These are phyloP conservation scores for Agastache rugosa DNA, from an alignment of 257 asterid species.

Conservation along the genomic window DNA sequence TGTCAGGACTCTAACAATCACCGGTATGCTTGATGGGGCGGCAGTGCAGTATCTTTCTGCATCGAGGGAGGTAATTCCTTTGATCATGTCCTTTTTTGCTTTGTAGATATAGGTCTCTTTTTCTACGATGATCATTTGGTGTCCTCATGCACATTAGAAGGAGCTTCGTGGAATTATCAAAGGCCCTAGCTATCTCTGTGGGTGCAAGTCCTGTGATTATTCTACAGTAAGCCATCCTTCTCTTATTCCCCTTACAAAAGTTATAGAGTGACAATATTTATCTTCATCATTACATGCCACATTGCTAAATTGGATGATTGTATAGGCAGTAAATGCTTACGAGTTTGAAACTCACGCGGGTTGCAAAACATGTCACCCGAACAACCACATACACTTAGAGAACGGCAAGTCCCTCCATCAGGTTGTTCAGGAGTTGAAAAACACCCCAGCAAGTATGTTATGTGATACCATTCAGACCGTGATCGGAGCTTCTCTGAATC, in stretches of 20 bases:
- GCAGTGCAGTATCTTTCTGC: constrained; percentile 24
- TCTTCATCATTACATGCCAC: too few species aligned
- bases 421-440: constrained; percentile 29
- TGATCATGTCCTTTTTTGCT: background rate
- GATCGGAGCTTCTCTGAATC: constrained; percentile 21
- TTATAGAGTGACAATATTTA: too few species aligned
- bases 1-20: constrained; percentile 17
- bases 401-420: constrained; percentile 30
- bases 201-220: constrained; percentile 22
- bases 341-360: constrained; percentile 24
- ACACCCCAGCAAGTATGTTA: background rate
- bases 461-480: constrained; percentile 17
- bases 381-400: constrained; percentile 33
- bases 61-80: constrained; percentile 20
- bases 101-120: background rate
- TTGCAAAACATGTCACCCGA: constrained; percentile 26
- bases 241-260: background rate
- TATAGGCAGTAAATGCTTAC: constrained; percentile 8
- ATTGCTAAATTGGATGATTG: background rate
- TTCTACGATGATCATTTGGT: background rate
- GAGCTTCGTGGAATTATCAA: constrained; percentile 29
- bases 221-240: constrained; percentile 15
- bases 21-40: constrained; percentile 37
- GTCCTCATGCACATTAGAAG: background rate
- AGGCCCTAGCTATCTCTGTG: constrained; percentile 26